Evolutionary conservation across 2,329 filamentous ascomycete species (phyloP).

Genomic region (Calycina herbarum): DNA sequence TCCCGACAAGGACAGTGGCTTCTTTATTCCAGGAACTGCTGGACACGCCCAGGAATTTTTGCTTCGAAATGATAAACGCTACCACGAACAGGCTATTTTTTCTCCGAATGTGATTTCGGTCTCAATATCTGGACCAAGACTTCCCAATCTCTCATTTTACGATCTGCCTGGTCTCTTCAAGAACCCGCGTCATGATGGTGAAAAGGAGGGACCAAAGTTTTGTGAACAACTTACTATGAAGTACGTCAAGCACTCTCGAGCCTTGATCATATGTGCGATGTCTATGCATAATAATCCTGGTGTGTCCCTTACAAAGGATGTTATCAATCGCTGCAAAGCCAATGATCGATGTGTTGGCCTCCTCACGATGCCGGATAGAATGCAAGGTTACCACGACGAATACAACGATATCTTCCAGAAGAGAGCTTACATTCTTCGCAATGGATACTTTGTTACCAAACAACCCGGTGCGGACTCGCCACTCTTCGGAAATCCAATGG

Average conservation of each 20-base stretch:
- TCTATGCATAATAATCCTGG: constrained; percentile 78
- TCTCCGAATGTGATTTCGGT: constrained; percentile 80
- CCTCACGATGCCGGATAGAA: constrained; percentile 83
- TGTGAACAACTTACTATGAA: constrained; percentile 69
- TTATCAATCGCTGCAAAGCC: constrained; percentile 60
- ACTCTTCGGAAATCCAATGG: background rate
- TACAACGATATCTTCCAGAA: constrained; percentile 66
- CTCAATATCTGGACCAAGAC: constrained; percentile 68
- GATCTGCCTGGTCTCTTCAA: constrained; percentile 83
- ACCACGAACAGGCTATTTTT: constrained; percentile 60
- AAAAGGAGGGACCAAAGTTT: constrained; percentile 65
- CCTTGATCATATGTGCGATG: constrained; percentile 75
- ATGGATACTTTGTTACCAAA: constrained; percentile 80
- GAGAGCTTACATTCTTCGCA: constrained; percentile 58
- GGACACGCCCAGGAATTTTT: constrained; percentile 19
- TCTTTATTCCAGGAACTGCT: constrained; percentile 39
- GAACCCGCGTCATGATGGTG: constrained; percentile 61
- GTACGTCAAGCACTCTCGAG: constrained; percentile 68
- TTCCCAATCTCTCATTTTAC: constrained; percentile 78
- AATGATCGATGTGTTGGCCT: constrained; percentile 67
- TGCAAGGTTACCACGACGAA: constrained; percentile 52
- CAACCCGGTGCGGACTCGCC: constrained; percentile 49
- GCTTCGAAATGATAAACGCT: constrained; percentile 41
- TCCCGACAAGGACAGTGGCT: constrained; percentile 54
- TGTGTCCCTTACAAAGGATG: constrained; percentile 68